A percentile compares a stretch with the other conserved stretches of the same genome.
phyloP scores from a whole-genome alignment of 495 filamentous ascomycete genomes.

The Penicillium egyptiacum region DNA sequence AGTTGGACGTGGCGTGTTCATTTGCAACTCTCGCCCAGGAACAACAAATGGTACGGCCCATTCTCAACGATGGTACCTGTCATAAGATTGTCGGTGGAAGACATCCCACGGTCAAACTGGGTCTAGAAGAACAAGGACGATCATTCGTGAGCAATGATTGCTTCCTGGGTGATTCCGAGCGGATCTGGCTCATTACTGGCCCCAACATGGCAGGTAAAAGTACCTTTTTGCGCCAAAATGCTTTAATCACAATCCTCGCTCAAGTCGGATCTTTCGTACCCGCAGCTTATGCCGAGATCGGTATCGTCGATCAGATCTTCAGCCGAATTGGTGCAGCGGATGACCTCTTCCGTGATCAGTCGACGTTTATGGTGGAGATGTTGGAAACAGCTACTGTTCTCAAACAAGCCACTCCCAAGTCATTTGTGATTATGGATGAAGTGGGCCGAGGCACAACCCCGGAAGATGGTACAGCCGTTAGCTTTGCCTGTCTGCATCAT shows the following conservation, averaged over 20 bases:
- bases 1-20: slow-evolving; percentile 83
- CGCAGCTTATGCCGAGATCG: slow-evolving; percentile 77
- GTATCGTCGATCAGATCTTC: slow-evolving; percentile 89
- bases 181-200: slow-evolving; percentile 86
- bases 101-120: slow-evolving; percentile 85
- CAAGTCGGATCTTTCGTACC: slow-evolving; percentile 92
- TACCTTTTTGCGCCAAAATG: slow-evolving; percentile 93
- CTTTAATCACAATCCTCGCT: slow-evolving; percentile 87
- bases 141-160: slow-evolving; percentile 87
- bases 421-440: slow-evolving; percentile 99
- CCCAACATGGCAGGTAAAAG: slow-evolving; percentile 99
- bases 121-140: slow-evolving; percentile 75
- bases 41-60: slow-evolving; percentile 68
- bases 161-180: slow-evolving; percentile 65
- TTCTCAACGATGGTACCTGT: slow-evolving; percentile 55
- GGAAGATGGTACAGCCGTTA: slow-evolving; percentile 84
- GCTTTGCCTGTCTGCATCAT: slow-evolving; percentile 83
- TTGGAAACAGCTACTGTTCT: slow-evolving; percentile 55
- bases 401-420: slow-evolving; percentile 51
- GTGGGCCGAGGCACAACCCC: slow-evolving; percentile 92
- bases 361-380: slow-evolving; percentile 82
- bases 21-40: slow-evolving; percentile 77
- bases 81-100: slow-evolving; percentile 79
- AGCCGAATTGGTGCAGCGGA: slow-evolving; percentile 91
- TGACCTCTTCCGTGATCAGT: slow-evolving; percentile 86